Base-by-base conservation (phyloP, 148 eudicot genomes). In the Spergularia marina region DNA sequence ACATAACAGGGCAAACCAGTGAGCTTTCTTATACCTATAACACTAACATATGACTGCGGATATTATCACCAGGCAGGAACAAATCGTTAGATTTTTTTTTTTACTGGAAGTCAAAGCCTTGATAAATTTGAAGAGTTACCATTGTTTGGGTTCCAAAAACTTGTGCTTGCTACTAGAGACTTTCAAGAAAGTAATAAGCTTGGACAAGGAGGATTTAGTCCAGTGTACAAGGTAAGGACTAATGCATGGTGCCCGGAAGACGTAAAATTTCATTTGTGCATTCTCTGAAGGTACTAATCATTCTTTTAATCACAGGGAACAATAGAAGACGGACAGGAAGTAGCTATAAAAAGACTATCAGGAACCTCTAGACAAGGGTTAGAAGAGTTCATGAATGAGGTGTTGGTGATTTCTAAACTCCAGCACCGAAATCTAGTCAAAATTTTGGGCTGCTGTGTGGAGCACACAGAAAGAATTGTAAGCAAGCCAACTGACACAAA, bases 351-450 rank as follows among this genome's bases (percentile, higher is more conserved):
- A 59, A 65, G 84, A 71, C 75, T 72, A 16, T 72, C 84, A 20
- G 72, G 75, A 52, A 59, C 61, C 17, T 83, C 85, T 4, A 57
- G 72, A 64, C 85, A 85, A 83, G 85, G 88, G 52, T 21, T 72
- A 4, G 64, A 75, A n/a, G 85, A 85, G 76, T 80, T 85, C 34
- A 80, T 59, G 80, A 85, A 80, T 65, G 88, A 85, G 59, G 82
- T 83, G 2, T 15, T 0, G 49, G 25, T 86, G 40, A 83, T 86
- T 59, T 75, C 84, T 0, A 83, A 83, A 77, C 83, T 86, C 44
- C 88, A 85, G 49, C 88, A 85, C 60, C 77, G 81, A 25, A 85
- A 85, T 68, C 83, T 85, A 1, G 84, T 86, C 44, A 79, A 72
- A 61, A 72, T 83, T 12, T 30, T 86, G 44, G 88, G 86, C 10